Evolutionary conservation across 345 rosid species (phyloP).

Genomic region (Dipteronia sinensis): DNA sequence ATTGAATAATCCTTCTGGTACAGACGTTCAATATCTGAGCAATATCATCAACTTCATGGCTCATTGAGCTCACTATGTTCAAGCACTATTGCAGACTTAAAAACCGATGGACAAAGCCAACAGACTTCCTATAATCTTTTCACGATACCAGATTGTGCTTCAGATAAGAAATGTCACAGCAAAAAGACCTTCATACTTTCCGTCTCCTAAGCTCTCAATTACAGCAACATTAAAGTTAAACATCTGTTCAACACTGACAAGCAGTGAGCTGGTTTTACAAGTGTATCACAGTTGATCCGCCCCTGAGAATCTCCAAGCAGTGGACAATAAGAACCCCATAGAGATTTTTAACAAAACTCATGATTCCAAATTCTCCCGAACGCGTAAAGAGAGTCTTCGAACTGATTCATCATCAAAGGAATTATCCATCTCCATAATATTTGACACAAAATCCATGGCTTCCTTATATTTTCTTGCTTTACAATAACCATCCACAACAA

Average conservation of each 20-base stretch:
- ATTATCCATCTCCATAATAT: constrained; percentile 57
- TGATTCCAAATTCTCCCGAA: constrained; percentile 53
- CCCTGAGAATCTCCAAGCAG: neutral
- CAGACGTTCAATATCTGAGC: no score
- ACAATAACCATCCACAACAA: constrained; percentile 84
- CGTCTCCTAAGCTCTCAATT: neutral
- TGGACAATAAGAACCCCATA: neutral
- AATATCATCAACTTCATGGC: no score
- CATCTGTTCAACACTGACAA: neutral
- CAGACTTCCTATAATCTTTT: neutral
- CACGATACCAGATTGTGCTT: neutral
- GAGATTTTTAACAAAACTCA: constrained; percentile 14
- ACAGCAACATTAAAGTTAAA: neutral
- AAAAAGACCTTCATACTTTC: neutral
- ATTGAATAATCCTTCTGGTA: no score
- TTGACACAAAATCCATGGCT: constrained; percentile 77
- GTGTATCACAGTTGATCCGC: neutral
- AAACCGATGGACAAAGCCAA: no score
- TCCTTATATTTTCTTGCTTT: constrained; percentile 62
- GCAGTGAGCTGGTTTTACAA: neutral
- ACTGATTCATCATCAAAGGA: constrained; percentile 50
- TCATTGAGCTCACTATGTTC: no score
- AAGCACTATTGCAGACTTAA: no score
- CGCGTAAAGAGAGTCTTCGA: constrained; percentile 61
- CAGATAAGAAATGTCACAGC: neutral